A percentile compares a stretch with the other conserved stretches of the same genome.
Evolutionary conservation across 352 stramenopile species (phyloP).

Genomic region (Pythium scleroteichum): DNA sequence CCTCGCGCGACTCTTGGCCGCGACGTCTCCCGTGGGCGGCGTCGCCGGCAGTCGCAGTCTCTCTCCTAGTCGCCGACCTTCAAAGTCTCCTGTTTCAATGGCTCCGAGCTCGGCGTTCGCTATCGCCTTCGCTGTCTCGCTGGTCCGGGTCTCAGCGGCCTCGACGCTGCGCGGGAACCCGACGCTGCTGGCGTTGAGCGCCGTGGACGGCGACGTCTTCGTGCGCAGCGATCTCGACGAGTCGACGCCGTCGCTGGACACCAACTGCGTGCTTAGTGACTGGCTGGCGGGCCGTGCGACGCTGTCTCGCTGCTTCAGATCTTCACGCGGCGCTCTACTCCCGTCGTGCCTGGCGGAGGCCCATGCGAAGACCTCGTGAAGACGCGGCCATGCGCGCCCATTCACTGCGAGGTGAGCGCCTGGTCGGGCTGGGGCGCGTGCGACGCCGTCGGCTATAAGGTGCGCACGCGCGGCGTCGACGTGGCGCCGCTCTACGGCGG

Average conservation of each 20-base stretch:
- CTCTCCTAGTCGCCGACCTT: too few relatives aligned
- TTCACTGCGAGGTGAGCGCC: not conserved
- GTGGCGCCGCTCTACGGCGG: not conserved
- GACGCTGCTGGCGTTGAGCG: not conserved
- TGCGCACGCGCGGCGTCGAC: not conserved
- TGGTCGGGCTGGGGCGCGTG: not conserved
- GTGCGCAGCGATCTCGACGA: not conserved
- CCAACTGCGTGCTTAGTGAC: not conserved
- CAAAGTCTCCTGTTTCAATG: too few relatives aligned
- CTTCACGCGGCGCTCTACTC: not conserved
- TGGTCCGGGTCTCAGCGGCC: not conserved
- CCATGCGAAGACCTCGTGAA: not conserved
- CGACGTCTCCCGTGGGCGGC: too few relatives aligned
- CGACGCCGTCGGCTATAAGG: not conserved
- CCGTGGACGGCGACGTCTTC: constrained; percentile 2
- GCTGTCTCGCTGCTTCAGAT: not conserved
- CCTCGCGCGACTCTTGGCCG: too few relatives aligned
- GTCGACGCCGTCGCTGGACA: not conserved
- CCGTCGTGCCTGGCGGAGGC: not conserved
- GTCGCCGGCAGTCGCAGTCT: too few relatives aligned
- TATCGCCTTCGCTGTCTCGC: not conserved
- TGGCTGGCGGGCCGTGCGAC: not conserved
- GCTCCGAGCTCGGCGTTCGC: too few relatives aligned
- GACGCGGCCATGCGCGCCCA: not conserved
- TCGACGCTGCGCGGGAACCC: not conserved